A percentile compares a stretch with the other conserved stretches of the same genome.
These are phyloP conservation scores for Nematodospora anomalae DNA, from an alignment of 1,139 yeast genomes.

Conservation along the genomic window DNA sequence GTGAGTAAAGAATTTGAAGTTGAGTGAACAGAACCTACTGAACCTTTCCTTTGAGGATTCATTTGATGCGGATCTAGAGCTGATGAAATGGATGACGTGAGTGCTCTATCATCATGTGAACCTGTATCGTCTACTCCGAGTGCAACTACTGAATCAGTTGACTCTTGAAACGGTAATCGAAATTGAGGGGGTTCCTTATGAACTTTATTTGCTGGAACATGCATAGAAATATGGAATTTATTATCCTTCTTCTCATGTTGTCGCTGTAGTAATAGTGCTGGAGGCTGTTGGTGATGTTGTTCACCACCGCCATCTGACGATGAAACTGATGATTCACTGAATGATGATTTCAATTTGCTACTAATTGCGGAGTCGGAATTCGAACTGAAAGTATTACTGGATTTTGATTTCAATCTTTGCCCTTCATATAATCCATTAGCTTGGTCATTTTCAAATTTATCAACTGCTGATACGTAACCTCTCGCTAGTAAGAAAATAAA, in stretches of 20 bases:
- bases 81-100: slow-evolving; percentile 18
- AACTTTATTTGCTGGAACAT: slow-evolving; percentile 16
- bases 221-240: slow-evolving; percentile 18
- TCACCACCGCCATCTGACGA: slow-evolving; percentile 9
- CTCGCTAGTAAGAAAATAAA: slow-evolving; percentile 60
- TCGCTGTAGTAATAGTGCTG: no score
- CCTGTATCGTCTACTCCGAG: slow-evolving; percentile 4
- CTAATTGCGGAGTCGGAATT: slow-evolving; percentile 9
- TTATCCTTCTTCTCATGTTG: slow-evolving; percentile 14
- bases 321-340: slow-evolving; percentile 16
- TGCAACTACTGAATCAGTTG: slow-evolving; percentile 9
- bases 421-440: slow-evolving; percentile 11
- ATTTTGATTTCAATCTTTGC: slow-evolving; percentile 14
- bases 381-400: slow-evolving; percentile 10
- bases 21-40: slow-evolving; percentile 31
- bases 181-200: slow-evolving; percentile 48
- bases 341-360: slow-evolving; percentile 15
- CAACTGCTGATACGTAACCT: slow-evolving; percentile 62
- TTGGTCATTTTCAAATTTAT: slow-evolving; percentile 43
- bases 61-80: slow-evolving; percentile 25
- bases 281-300: slow-evolving; percentile 5
- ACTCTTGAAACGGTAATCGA: slow-evolving; percentile 66
- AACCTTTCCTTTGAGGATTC: slow-evolving; percentile 24
- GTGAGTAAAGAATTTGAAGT: slow-evolving; percentile 27
- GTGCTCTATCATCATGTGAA: slow-evolving; percentile 13